Evolutionary conservation across 1,284 basidiomycete species (phyloP).

Genomic region (Gomphus bonarii): DNA sequence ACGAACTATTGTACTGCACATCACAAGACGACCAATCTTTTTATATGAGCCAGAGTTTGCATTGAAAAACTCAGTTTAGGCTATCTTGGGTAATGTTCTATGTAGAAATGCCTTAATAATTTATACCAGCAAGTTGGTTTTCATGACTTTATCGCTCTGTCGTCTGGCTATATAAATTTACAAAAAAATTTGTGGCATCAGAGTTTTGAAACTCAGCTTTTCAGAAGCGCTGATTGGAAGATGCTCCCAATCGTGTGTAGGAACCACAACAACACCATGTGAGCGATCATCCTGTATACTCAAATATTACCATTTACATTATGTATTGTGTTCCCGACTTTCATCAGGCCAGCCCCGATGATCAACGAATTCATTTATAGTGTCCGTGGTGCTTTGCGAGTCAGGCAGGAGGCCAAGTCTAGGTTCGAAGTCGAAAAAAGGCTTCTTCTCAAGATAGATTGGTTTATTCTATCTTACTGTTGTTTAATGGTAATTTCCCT

Average conservation of each 20-base stretch:
- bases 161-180: too few relatives aligned
- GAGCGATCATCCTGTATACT: not conserved
- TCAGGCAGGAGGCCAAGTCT: constrained; percentile 25
- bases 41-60: too few relatives aligned
- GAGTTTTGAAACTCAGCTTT: not conserved
- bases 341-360: not conserved
- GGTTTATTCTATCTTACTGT: constrained; percentile 58
- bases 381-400: constrained; percentile 11
- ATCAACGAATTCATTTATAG: not conserved
- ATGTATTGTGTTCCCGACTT: not conserved
- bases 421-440: constrained; percentile 33
- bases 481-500: constrained; percentile 46
- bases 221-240: not conserved
- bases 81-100: too few relatives aligned
- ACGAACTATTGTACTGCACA: too few relatives aligned
- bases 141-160: too few relatives aligned
- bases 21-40: too few relatives aligned
- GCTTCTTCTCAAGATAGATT: constrained; percentile 50
- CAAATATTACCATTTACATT: not conserved
- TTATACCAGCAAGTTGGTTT: too few relatives aligned
- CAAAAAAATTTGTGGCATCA: not conserved
- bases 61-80: too few relatives aligned
- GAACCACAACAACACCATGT: not conserved
- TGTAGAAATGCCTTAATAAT: too few relatives aligned
- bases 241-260: not conserved